Percentiles rank a stretch among this genome's conserved stretches.
Evolutionary conservation across 371 early-diverging fungal genomes (phyloP).

Genomic region (Blakeslea trispora): DNA sequence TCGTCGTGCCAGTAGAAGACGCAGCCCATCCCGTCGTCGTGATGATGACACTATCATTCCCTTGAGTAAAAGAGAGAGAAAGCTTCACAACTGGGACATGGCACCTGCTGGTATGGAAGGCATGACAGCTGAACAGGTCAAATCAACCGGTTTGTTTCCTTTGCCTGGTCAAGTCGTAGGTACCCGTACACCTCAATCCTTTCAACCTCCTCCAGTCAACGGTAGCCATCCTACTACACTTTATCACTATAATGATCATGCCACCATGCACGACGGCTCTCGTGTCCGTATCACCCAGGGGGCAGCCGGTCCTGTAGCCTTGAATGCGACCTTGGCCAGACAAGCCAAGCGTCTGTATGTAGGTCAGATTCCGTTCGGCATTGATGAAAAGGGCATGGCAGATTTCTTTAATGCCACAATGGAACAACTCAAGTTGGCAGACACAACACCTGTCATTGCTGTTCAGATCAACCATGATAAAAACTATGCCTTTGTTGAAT

Average conservation of each 20-base stretch:
- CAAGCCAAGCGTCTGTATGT: constrained; percentile 90
- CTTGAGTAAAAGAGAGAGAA: constrained; percentile 77
- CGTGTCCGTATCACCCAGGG: constrained; percentile 40
- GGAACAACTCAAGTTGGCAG: constrained; percentile 65
- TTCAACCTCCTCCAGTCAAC: constrained; percentile 41
- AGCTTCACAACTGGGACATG: constrained; percentile 92
- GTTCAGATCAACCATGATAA: constrained; percentile 91
- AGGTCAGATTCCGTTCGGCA: constrained; percentile 87
- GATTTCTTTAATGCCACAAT: constrained; percentile 89
- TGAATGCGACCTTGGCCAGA: constrained; percentile 45
- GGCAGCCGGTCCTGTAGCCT: constrained; percentile 47
- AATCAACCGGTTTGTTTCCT: constrained; percentile 90
- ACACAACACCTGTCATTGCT: constrained; percentile 69
- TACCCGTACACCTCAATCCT: constrained; percentile 60
- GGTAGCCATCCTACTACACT: not conserved
- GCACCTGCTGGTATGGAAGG: constrained; percentile 92
- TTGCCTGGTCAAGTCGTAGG: constrained; percentile 86
- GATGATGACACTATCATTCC: constrained; percentile 65
- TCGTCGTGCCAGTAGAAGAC: constrained; percentile 49
- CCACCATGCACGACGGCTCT: constrained; percentile 36
- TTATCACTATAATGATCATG: constrained; percentile 2
- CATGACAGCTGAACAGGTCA: constrained; percentile 87
- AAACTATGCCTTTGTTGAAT: constrained; percentile 93
- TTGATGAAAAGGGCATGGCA: constrained; percentile 75
- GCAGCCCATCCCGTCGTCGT: constrained; percentile 44